Evolutionary conservation across 2,329 filamentous ascomycete species (phyloP).

Genomic region (Pezicula carpinea): DNA sequence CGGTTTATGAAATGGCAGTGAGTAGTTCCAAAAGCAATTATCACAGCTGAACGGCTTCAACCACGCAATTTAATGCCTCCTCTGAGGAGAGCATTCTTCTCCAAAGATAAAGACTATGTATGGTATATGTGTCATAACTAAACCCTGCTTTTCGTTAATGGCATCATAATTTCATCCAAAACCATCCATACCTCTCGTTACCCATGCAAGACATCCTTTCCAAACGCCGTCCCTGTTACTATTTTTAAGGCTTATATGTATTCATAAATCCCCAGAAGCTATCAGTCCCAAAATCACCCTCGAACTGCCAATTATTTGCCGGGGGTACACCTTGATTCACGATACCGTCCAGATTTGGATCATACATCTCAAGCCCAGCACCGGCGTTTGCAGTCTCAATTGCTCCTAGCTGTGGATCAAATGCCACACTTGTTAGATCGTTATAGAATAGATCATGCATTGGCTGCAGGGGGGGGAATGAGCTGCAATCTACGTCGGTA

Average conservation of each 20-base stretch:
- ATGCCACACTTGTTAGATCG: conserved; percentile 38
- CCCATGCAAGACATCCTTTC: no score
- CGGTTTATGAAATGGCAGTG: no score
- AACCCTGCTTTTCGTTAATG: no score
- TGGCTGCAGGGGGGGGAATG: conserved; percentile 51
- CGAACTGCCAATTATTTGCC: conserved; percentile 42
- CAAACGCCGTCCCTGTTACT: no score
- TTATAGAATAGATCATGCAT: conserved; percentile 54
- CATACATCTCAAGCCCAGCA: conserved; percentile 5
- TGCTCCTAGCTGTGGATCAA: conserved; percentile 1
- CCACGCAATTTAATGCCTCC: no score
- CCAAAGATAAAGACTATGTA: no score
- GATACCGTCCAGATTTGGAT: conserved; percentile 3
- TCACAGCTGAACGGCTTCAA: no score
- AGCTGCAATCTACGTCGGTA: conserved; percentile 43
- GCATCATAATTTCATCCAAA: no score
- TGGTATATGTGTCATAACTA: no score
- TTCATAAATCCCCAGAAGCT: conserved; percentile 55
- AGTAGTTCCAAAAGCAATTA: no score
- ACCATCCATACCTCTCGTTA: no score
- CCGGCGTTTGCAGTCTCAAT: conserved; percentile 2
- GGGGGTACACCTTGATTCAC: conserved; percentile 3
- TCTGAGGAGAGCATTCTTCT: no score
- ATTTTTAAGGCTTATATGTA: conserved; percentile 27
- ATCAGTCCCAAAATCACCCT: conserved; percentile 49